phyloP scores from a whole-genome alignment of 2,329 filamentous ascomycete genomes.

The Phaeomoniella chlamydospora region DNA sequence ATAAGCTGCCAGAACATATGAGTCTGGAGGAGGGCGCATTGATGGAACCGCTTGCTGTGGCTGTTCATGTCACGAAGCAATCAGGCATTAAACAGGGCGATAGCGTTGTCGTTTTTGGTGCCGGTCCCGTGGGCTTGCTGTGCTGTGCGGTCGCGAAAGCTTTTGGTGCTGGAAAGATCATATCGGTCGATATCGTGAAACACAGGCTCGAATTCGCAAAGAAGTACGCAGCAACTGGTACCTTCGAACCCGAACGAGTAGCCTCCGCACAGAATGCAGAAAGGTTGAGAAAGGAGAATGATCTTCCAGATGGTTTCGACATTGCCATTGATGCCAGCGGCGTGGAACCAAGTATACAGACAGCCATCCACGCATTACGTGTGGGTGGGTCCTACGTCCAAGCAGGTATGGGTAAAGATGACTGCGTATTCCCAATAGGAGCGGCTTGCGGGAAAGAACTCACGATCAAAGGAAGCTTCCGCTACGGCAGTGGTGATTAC shows the following conservation, averaged over 20 bases:
- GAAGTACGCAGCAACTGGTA: slow-evolving; percentile 43
- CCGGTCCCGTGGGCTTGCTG: slow-evolving; percentile 73
- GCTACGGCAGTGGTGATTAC: slow-evolving; percentile 82
- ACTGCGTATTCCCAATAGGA: slow-evolving; percentile 87
- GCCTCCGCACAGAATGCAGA: slow-evolving; percentile 58
- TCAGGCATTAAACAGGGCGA: slow-evolving; percentile 59
- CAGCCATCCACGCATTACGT: slow-evolving; percentile 55
- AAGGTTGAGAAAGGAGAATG: slow-evolving; percentile 48
- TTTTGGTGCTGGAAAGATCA: slow-evolving; percentile 71
- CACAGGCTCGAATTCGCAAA: slow-evolving; percentile 66
- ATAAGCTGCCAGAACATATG: slow-evolving; percentile 67
- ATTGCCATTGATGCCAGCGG: slow-evolving; percentile 69
- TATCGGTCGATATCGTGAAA: slow-evolving; percentile 78
- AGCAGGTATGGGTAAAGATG: slow-evolving; percentile 76
- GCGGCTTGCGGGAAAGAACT: slow-evolving; percentile 81
- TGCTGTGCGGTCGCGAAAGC: slow-evolving; percentile 75
- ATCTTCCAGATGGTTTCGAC: slow-evolving; percentile 54
- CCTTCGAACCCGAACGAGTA: slow-evolving; percentile 47
- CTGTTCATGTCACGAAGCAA: slow-evolving; percentile 70
- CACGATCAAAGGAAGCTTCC: slow-evolving; percentile 73
- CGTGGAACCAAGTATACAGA: slow-evolving; percentile 64
- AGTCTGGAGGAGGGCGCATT: slow-evolving; percentile 76
- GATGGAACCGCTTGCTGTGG: slow-evolving; percentile 77
- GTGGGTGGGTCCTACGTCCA: slow-evolving; percentile 67
- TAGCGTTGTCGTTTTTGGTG: slow-evolving; percentile 71